Percentiles rank a stretch among this genome's conserved stretches.
Conservation (phyloP, 139 green algal species). For the Chara braunii region DNA sequence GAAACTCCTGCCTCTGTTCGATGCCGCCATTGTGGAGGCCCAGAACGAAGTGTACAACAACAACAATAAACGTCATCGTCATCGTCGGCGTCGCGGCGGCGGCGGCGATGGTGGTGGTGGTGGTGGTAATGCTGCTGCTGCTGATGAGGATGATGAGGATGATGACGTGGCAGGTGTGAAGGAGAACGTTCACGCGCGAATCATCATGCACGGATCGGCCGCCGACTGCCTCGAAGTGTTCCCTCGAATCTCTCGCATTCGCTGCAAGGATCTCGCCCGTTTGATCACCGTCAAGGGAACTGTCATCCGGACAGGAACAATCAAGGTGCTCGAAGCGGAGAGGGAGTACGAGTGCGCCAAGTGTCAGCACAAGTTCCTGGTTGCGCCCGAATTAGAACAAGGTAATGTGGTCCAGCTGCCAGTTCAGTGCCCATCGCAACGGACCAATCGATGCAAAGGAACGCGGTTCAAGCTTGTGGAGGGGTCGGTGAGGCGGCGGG, state of each 20-base stretch:
- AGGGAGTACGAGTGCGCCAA: slow-evolving; percentile 57
- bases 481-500: slow-evolving; percentile 17
- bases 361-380: slow-evolving; percentile 45
- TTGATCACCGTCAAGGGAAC: slow-evolving; percentile 67
- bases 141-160: background rate
- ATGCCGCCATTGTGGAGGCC: background rate
- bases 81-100: background rate
- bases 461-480: slow-evolving; percentile 53
- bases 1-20: slow-evolving; percentile 5
- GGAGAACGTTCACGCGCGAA: slow-evolving; percentile 3
- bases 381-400: background rate
- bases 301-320: slow-evolving; percentile 54
- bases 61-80: background rate
- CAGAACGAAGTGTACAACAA: background rate
- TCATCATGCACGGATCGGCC: slow-evolving; percentile 23
- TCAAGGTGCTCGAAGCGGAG: slow-evolving; percentile 66
- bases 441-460: slow-evolving; percentile 14
- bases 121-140: background rate
- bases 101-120: background rate
- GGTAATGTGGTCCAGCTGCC: background rate
- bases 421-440: slow-evolving; percentile 41
- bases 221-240: slow-evolving; percentile 18
- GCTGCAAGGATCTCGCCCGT: slow-evolving; percentile 47
- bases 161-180: background rate
- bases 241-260: slow-evolving; percentile 33